These are phyloP conservation scores for Xylaria multiplex DNA, from an alignment of 2,329 filamentous ascomycete species.

Conservation along the genomic window DNA sequence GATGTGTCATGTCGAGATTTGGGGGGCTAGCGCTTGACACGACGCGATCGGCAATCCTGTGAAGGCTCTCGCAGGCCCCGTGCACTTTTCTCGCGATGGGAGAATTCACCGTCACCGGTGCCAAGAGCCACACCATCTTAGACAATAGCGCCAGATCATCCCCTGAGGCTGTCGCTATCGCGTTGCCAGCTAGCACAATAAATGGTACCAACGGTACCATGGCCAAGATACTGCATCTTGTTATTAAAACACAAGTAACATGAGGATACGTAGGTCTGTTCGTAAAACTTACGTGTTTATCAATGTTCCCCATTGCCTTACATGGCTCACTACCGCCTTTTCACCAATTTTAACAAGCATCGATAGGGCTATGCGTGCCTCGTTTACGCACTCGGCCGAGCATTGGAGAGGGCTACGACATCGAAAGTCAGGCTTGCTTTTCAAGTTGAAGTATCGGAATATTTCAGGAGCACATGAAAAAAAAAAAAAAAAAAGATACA, in stretches of 20 bases:
- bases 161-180: conserved; percentile 43
- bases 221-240: conserved; percentile 36
- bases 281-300: conserved; percentile 40
- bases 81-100: conserved; percentile 39
- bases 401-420: conserved; percentile 40
- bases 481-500: not conserved
- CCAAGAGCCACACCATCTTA: conserved; percentile 35
- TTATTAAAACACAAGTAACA: conserved; percentile 12
- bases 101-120: conserved; percentile 27
- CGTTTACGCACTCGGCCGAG: conserved; percentile 42
- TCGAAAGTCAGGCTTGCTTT: conserved; percentile 24
- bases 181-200: conserved; percentile 44
- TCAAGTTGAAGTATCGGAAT: not conserved
- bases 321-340: conserved; percentile 16
- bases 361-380: conserved; percentile 40
- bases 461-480: not conserved
- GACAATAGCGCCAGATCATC: conserved; percentile 41
- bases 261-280: no score
- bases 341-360: conserved; percentile 38
- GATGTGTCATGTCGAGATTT: conserved; percentile 14
- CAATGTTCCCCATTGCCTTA: conserved; percentile 33
- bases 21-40: conserved; percentile 36
- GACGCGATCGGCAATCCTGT: conserved; percentile 39
- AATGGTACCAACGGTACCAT: conserved; percentile 44
- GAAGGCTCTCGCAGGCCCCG: conserved; percentile 43